Evolutionary conservation across 2,329 filamentous ascomycete species (phyloP).

Genomic region (Colletotrichum abscissum): DNA sequence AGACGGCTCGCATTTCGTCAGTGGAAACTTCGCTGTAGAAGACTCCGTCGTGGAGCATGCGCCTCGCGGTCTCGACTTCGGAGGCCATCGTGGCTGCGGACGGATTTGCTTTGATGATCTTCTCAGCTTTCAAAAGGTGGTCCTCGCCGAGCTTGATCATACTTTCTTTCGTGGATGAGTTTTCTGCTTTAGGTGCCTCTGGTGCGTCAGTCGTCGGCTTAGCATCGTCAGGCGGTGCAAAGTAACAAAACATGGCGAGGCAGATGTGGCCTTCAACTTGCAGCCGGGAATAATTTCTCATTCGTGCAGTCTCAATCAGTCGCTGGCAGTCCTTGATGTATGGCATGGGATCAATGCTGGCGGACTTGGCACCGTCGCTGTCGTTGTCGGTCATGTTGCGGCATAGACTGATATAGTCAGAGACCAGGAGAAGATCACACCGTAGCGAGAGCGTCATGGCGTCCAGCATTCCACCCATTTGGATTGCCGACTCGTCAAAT

Average conservation of each 20-base stretch:
- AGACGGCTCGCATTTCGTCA: slow-evolving; percentile 62
- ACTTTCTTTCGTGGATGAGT: background rate
- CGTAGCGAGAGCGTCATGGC: slow-evolving; percentile 57
- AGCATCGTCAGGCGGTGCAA: slow-evolving; percentile 46
- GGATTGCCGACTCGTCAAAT: slow-evolving; percentile 49
- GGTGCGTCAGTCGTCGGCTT: no score
- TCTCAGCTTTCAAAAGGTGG: slow-evolving; percentile 38
- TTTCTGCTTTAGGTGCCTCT: background rate
- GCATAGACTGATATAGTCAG: slow-evolving; percentile 47
- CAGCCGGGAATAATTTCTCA: slow-evolving; percentile 51
- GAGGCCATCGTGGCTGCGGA: slow-evolving; percentile 48
- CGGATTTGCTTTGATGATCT: slow-evolving; percentile 34
- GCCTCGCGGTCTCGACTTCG: slow-evolving; percentile 58
- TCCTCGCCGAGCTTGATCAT: slow-evolving; percentile 16
- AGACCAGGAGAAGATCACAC: slow-evolving; percentile 59
- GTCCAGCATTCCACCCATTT: slow-evolving; percentile 52
- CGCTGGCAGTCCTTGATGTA: slow-evolving; percentile 51
- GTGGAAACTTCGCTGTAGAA: slow-evolving; percentile 62
- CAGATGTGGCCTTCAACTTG: slow-evolving; percentile 63
- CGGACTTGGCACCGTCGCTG: slow-evolving; percentile 3
- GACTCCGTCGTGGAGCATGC: slow-evolving; percentile 54
- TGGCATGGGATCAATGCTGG: slow-evolving; percentile 41
- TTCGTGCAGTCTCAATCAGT: slow-evolving; percentile 52
- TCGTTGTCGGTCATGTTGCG: background rate
- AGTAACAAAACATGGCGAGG: slow-evolving; percentile 57